Evolutionary conservation across 164 flowering plant genomes (phyloP), one percentile per base, ranked within the genome.

Genomic region (Houttuynia cordata): DNA sequence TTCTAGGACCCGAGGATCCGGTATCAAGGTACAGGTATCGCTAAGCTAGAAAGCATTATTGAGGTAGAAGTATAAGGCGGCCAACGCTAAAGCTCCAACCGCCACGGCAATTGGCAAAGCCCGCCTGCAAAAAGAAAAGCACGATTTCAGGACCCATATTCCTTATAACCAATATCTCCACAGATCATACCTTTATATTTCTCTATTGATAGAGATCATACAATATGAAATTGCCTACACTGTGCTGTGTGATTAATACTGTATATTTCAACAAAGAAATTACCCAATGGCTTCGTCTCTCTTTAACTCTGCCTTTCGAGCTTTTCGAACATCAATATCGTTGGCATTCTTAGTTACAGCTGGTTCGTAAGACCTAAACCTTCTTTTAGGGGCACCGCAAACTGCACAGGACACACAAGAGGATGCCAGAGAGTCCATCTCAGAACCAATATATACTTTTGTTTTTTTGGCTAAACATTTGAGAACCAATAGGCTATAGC

Each of bases 361-460:
- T 24, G 87, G 87, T 51, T 71, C 66, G 61, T 82, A 93, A 34
- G 74, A 41, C 75, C 82, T 88, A 63, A 93, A 93, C 72, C 97
- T 80, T 67, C 99, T 71, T 49, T 90, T 93, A 1, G 99, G 97
- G 39, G 99, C 99, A 52, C 87, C 97, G 67, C 99, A 93, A 61
- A 93, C 97, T 90, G 81, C 52, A 41, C 10, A 60, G 7, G 24
- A 62, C n/a, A n/a, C 39, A 25, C 30, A 30, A 30, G 14, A 8
- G 14, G 8, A 12, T 45, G 49, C 12, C 49, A 30, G 37, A 30
- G 37, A 6, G 37, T 30, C 37, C 37, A 30, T 30, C 37, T 30
- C 37, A 30, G 37, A 30, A 30, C 4, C 6, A 30, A 30, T 30
- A n/a, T n/a, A n/a, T n/a, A n/a, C n/a, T n/a, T n/a, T n/a, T n/a